A percentile compares a stretch with the other conserved stretches of the same genome.
Evolutionary conservation across 805 yeast genomes (phyloP).

Genomic region (Isabelozyma rhagii): DNA sequence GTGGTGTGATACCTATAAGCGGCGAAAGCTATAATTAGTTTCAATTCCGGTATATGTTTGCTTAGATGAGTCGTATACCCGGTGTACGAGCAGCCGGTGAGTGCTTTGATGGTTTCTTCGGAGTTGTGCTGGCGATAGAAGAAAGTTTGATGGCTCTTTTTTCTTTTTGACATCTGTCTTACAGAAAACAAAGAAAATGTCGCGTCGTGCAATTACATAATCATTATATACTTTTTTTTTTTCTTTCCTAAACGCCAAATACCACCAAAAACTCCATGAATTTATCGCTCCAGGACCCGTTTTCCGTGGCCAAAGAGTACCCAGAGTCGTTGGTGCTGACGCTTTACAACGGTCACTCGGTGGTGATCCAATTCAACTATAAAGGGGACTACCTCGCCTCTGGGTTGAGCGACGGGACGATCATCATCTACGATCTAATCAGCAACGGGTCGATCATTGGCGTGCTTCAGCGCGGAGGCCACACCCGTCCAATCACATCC

Average conservation of each 20-base stretch:
- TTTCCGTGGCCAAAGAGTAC: conserved; percentile 84
- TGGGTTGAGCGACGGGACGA: conserved; percentile 71
- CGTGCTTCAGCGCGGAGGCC: conserved; percentile 51
- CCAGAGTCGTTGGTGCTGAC: conserved; percentile 82
- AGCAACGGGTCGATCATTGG: conserved; percentile 56
- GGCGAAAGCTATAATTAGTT: no score
- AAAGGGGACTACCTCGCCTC: conserved; percentile 86
- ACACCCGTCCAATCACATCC: conserved; percentile 70
- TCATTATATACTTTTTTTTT: neutral
- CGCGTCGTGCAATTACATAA: neutral
- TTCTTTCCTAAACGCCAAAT: no score
- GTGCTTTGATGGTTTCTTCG: neutral
- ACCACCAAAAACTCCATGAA: conserved; percentile 48
- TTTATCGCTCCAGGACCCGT: conserved; percentile 81
- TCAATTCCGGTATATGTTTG: no score
- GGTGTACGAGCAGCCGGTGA: no score
- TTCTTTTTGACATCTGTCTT: neutral
- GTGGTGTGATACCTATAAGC: no score
- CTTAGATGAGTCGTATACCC: no score
- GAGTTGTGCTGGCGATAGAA: neutral
- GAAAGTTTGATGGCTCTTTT: neutral
- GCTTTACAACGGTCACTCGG: conserved; percentile 61
- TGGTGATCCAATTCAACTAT: conserved; percentile 63
- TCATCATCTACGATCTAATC: conserved; percentile 71
- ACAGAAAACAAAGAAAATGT: neutral